Evolutionary conservation across 345 rosid species (phyloP).

Genomic region (Dipteronia dyeriana): DNA sequence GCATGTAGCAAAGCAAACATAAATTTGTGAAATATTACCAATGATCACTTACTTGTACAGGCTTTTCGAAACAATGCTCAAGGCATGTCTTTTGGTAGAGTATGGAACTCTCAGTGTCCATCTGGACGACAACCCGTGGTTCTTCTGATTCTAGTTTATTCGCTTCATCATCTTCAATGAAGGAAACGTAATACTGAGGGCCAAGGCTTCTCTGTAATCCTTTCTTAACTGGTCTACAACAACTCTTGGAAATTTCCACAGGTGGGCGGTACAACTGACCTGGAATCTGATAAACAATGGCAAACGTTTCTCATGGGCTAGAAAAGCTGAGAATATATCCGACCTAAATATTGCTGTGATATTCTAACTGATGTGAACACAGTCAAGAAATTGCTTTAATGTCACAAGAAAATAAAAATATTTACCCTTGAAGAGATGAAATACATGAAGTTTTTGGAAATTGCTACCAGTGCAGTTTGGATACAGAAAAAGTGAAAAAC

Average conservation of each 20-base stretch:
- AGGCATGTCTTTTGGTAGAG: slow-evolving; percentile 84
- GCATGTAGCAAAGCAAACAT: not conserved
- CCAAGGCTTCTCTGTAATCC: slow-evolving; percentile 54
- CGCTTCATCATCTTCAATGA: slow-evolving; percentile 41
- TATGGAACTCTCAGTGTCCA: slow-evolving; percentile 91
- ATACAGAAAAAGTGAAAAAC: no score
- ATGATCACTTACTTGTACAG: slow-evolving; percentile 57
- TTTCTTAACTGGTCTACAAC: slow-evolving; percentile 65
- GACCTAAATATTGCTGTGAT: not conserved
- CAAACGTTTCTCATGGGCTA: not conserved
- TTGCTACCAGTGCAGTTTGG: not conserved
- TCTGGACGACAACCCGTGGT: slow-evolving; percentile 69
- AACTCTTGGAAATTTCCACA: slow-evolving; percentile 63
- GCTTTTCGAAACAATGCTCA: slow-evolving; percentile 68
- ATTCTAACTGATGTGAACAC: not conserved
- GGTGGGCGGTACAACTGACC: slow-evolving; percentile 69
- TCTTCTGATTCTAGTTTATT: slow-evolving; percentile 35
- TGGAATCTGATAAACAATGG: slow-evolving; percentile 42
- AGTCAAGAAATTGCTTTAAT: not conserved
- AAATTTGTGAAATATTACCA: not conserved
- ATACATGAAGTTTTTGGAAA: not conserved
- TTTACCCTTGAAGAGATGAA: not conserved
- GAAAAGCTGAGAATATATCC: slow-evolving; percentile 8
- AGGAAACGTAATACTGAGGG: slow-evolving; percentile 69
- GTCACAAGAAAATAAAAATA: not conserved